Conservation (phyloP, 192 early-diverging fungal species). For the Globomyces pollinis-pini region DNA sequence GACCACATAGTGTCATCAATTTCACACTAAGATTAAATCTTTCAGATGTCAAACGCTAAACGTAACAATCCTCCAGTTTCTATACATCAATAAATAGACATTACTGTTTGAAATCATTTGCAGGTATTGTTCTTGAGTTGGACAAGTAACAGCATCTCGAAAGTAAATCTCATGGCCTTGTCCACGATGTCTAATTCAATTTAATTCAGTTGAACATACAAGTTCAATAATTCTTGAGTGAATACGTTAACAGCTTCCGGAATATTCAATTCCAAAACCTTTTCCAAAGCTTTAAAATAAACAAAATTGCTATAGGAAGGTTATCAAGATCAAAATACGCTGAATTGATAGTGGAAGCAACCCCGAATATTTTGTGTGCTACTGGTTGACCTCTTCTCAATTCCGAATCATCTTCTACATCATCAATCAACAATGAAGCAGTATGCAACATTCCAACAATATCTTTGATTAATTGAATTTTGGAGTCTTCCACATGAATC, state of each 20-base stretch:
- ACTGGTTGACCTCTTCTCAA: conserved; percentile 76
- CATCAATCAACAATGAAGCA: conserved; percentile 92
- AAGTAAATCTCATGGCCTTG: conserved; percentile 98
- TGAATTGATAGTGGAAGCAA: conserved; percentile 86
- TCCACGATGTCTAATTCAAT: too few species aligned
- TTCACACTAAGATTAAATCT: too few species aligned
- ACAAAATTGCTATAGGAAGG: conserved; percentile 69
- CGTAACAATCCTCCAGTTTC: conserved; percentile 96
- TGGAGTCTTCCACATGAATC: conserved; percentile 64
- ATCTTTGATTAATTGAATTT: conserved; percentile 64
- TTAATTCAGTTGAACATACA: too few species aligned
- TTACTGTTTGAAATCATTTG: conserved; percentile 93
- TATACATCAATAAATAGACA: conserved; percentile 26
- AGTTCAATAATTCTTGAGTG: conserved; percentile 81
- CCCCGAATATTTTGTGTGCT: conserved; percentile 93
- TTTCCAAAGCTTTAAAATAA: conserved; percentile 86
- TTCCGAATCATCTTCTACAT: conserved; percentile 89
- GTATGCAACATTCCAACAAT: conserved; percentile 93
- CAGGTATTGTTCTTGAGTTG: conserved; percentile 85
- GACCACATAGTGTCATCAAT: conserved; percentile 64
- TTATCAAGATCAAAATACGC: conserved; percentile 49
- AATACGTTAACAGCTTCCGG: conserved; percentile 73
- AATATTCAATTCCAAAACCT: conserved; percentile 59
- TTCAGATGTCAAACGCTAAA: too few species aligned
- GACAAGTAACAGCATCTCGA: conserved; percentile 85